Conservation (phyloP, 768 basidiomycete species). For the Hericium coralloides region DNA sequence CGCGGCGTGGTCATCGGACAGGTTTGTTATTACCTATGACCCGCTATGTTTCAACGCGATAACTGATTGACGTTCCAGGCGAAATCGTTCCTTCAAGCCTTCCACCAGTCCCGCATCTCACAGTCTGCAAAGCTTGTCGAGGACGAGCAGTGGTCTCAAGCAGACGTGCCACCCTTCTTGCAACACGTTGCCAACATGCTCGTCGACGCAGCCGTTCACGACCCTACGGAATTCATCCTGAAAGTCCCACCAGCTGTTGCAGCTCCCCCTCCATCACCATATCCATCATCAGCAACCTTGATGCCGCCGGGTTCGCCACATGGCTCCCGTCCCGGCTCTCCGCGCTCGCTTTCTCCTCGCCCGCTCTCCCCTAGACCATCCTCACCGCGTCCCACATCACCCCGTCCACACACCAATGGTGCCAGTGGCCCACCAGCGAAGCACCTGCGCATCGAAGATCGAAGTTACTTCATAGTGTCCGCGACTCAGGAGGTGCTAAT, state of each 20-base stretch:
- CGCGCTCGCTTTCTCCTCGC: conserved; percentile 3
- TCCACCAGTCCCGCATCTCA: conserved; percentile 75
- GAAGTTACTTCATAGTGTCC: conserved; percentile 74
- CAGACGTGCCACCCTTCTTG: conserved; percentile 55
- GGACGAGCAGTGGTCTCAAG: conserved; percentile 89
- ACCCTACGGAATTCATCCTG: conserved; percentile 62
- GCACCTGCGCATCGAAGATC: conserved; percentile 72
- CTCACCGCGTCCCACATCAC: conserved; percentile 7
- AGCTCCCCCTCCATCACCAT: conserved; percentile 18
- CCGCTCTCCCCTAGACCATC: conserved; percentile 7
- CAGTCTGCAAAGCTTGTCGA: conserved; percentile 86
- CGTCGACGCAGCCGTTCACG: conserved; percentile 72
- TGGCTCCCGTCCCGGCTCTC: conserved; percentile 14
- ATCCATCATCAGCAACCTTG: conserved; percentile 14
- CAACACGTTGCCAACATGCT: conserved; percentile 71
- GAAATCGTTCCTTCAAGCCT: conserved; percentile 76
- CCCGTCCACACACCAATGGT: conserved; percentile 11
- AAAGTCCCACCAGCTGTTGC: conserved; percentile 15
- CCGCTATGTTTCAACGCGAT: neutral
- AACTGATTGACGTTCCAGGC: conserved; percentile 39
- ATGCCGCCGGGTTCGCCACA: conserved; percentile 20
- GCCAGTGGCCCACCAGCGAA: conserved; percentile 29
- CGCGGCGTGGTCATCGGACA: conserved; percentile 81
- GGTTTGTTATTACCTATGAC: conserved; percentile 26
- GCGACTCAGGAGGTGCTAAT: conserved; percentile 73